Evolutionary conservation across 2,329 filamentous ascomycete genomes (phyloP).

Genomic region (Cordyceps cateniannulata): DNA sequence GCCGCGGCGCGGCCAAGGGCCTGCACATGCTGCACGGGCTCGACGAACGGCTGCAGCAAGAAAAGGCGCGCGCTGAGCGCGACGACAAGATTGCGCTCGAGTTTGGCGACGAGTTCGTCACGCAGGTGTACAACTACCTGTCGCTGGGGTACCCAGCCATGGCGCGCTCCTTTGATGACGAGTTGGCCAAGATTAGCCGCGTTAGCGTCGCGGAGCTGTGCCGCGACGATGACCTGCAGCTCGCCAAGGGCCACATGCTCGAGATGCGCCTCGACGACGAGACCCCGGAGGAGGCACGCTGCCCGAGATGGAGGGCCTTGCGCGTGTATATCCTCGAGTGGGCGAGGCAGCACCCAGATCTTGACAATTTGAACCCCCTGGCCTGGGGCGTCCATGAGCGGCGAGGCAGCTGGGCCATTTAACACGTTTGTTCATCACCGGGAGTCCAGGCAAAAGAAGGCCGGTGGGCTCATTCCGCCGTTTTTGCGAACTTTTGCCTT

Average conservation of each 20-base stretch:
- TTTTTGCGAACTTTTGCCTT: neutral
- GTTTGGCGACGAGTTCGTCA: slow-evolving; percentile 79
- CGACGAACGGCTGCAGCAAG: slow-evolving; percentile 43
- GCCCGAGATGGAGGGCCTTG: slow-evolving; percentile 74
- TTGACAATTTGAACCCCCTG: slow-evolving; percentile 52
- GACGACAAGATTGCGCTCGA: slow-evolving; percentile 55
- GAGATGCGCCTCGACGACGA: slow-evolving; percentile 41
- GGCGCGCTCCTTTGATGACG: slow-evolving; percentile 75
- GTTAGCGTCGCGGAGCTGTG: slow-evolving; percentile 64
- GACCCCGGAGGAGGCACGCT: slow-evolving; percentile 44
- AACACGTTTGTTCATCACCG: slow-evolving; percentile 6
- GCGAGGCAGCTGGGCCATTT: slow-evolving; percentile 69
- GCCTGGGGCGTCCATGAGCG: slow-evolving; percentile 64
- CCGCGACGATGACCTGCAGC: slow-evolving; percentile 56
- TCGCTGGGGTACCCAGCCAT: slow-evolving; percentile 86
- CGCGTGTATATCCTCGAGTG: slow-evolving; percentile 81
- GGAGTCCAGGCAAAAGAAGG: neutral
- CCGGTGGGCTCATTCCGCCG: neutral
- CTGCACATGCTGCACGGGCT: slow-evolving; percentile 45
- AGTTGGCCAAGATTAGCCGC: slow-evolving; percentile 73
- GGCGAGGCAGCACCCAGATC: slow-evolving; percentile 77
- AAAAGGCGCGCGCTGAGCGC: slow-evolving; percentile 43
- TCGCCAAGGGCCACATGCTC: slow-evolving; percentile 67
- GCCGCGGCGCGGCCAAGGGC: slow-evolving; percentile 32
- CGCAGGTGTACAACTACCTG: slow-evolving; percentile 95